phyloP scores from a whole-genome alignment of 2,329 filamentous ascomycete species.

The Arthroderma uncinatum region DNA sequence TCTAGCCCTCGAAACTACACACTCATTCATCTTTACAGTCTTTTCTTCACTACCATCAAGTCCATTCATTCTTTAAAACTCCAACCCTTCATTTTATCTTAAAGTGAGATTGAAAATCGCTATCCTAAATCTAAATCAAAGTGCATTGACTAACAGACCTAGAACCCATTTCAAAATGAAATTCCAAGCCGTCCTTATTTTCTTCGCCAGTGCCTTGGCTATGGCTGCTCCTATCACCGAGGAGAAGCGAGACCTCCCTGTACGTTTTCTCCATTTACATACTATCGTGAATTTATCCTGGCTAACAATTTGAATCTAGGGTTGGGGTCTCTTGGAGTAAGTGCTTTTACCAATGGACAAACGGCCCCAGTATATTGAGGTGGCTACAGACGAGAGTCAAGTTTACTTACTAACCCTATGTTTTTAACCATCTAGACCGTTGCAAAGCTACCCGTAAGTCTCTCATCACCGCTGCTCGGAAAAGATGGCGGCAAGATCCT shows the following conservation, averaged over 20 bases:
- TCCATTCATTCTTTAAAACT: background rate
- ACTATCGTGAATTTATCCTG: background rate
- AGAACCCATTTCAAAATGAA: background rate
- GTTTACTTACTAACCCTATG: background rate
- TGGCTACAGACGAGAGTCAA: no score
- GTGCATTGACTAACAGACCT: background rate
- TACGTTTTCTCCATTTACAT: background rate
- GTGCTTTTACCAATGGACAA: background rate
- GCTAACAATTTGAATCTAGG: background rate
- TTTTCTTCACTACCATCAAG: background rate
- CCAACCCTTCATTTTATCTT: background rate
- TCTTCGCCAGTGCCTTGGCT: background rate
- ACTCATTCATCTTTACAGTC: background rate
- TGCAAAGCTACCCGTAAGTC: background rate
- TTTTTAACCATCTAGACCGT: background rate
- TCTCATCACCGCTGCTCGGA: background rate
- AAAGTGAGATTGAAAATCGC: background rate
- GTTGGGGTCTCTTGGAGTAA: background rate
- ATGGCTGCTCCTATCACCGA: background rate
- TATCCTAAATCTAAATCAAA: background rate
- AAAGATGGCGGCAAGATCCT: background rate
- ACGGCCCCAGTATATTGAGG: no score
- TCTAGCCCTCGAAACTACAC: background rate
- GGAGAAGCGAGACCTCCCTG: background rate
- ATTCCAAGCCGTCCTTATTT: background rate